Percentiles rank a stretch among this genome's conserved stretches.
These are phyloP conservation scores for Solidago caesia DNA, from an alignment of 129 eudicot species.

Conservation along the genomic window DNA sequence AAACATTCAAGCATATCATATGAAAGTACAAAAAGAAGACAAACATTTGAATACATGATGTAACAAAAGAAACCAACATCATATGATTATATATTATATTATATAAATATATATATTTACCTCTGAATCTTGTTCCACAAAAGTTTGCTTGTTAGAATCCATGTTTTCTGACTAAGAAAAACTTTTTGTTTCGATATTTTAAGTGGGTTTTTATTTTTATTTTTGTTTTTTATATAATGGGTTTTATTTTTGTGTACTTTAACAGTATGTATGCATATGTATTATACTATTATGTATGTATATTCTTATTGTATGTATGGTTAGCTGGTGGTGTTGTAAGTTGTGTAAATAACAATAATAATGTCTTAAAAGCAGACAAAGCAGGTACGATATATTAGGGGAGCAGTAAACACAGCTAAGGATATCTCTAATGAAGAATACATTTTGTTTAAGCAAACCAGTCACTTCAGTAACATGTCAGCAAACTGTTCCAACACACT, in stretches of 20 bases:
- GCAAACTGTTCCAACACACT: no score
- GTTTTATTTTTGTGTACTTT: slow-evolving; percentile 27
- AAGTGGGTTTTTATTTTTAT: neutral
- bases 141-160: slow-evolving; percentile 36
- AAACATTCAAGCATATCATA: slow-evolving; percentile 9
- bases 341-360: neutral
- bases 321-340: neutral
- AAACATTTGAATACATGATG: slow-evolving; percentile 28
- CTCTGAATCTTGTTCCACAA: slow-evolving; percentile 40
- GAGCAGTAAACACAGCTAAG: slow-evolving; percentile 9
- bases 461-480: no score
- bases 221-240: neutral
- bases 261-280: slow-evolving; percentile 12
- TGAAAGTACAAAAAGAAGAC: slow-evolving; percentile 7
- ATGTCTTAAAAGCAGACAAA: slow-evolving; percentile 11
- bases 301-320: neutral
- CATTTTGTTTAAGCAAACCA: no score
- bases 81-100: no score
- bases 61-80: slow-evolving; percentile 20
- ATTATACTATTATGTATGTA: neutral
- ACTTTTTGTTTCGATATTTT: slow-evolving; percentile 32
- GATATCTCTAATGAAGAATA: no score
- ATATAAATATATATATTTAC: slow-evolving; percentile 23
- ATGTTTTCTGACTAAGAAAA: slow-evolving; percentile 30
- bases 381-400: slow-evolving; percentile 26